Evolutionary conservation across 1,284 basidiomycete species (phyloP), one percentile per base, ranked within the genome.

Genomic region (Melampsora larici-populina): DNA sequence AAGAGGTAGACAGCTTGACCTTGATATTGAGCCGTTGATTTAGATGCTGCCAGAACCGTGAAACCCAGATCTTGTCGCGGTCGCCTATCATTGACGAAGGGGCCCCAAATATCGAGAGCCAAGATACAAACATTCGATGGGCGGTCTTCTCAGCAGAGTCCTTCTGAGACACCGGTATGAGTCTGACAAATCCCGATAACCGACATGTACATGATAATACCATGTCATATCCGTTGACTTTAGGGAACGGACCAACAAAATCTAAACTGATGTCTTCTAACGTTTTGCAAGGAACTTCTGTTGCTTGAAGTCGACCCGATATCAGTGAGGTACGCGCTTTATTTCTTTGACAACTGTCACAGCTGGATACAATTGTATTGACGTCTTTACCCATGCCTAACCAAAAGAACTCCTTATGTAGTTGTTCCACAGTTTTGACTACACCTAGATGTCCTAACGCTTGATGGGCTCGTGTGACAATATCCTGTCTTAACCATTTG

Each of bases 361-460:
- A 81, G 17, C 24, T 17, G 17, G 26, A 13, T 4, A 68, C 5
- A 48, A 48, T 48, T 8, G 9, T 3, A 17, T 13, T 15, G 18
- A 48, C 40, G 4, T 68, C 66, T 49, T 49, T 68, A 3, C 4
- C 43, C 85, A 87, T 87, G 24, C 82, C 79, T 0, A 84, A 85
- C 86, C 86, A 87, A 79, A 85, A 86, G 69, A 83, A 87, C 0
- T 82, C 81, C 4, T 79, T 68, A 0, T 80, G 78, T 0, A 86
- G 79, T 0, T 82, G 60, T 0, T 75, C 80, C 70, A 86, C 85
- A n/a, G 81, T 81, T 70, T 86, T 86, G 24, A 84, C 81, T 29
- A 82, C 80, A 0, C 86, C 84, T 72, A 85, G 85, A 76, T 86
- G 85, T 0, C 86, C 84, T 0, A 83, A 82, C 0, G 82, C 74